phyloP scores from a whole-genome alignment of 176 grass and related monocot genomes.

The Zoysia pacifica region DNA sequence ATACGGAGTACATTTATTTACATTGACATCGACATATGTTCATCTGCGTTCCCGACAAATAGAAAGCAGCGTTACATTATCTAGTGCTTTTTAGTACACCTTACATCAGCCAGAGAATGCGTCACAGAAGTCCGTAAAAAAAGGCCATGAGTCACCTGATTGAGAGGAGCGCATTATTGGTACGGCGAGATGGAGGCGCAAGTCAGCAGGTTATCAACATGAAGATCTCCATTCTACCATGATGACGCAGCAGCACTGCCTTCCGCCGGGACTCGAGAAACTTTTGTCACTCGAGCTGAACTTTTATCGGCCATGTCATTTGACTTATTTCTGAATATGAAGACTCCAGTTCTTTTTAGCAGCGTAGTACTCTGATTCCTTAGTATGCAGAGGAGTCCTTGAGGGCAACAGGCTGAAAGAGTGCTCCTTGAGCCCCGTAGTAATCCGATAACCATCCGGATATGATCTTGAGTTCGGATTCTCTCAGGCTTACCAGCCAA shows the following conservation, averaged over 20 bases:
- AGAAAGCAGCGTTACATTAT: neutral
- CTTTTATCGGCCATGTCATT: neutral
- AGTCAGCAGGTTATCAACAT: neutral
- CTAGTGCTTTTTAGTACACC: neutral
- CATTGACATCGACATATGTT: neutral
- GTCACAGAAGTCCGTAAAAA: too few species aligned
- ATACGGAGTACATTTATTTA: neutral
- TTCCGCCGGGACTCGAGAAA: neutral
- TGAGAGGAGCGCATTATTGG: neutral
- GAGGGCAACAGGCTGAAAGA: slow-evolving; percentile 35
- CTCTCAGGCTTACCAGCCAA: slow-evolving; percentile 78
- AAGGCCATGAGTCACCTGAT: neutral
- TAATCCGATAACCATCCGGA: slow-evolving; percentile 72
- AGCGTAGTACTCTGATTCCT: neutral
- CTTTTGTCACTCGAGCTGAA: neutral
- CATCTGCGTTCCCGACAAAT: too few species aligned
- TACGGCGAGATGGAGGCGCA: neutral
- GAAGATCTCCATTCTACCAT: neutral
- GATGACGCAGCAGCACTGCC: neutral
- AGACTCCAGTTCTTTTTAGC: neutral
- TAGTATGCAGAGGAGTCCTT: slow-evolving; percentile 2
- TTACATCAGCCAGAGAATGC: neutral
- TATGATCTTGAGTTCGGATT: slow-evolving; percentile 74
- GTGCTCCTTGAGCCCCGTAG: slow-evolving; percentile 40
- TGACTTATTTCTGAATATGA: neutral